Base-by-base conservation (phyloP, 352 stramenopile genomes). In the Lagenidium giganteum region DNA sequence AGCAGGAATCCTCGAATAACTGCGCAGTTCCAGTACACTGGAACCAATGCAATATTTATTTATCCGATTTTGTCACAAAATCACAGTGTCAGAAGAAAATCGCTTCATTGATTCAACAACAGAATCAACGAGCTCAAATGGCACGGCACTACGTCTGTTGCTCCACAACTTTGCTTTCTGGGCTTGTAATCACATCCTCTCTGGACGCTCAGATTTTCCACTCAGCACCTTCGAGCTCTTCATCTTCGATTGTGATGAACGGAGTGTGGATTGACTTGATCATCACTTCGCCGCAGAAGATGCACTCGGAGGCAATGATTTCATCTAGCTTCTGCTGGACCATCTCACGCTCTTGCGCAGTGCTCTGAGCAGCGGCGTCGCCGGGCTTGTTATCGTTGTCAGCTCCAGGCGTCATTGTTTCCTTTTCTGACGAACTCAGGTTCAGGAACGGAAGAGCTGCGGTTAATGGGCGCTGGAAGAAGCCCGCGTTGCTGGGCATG, bases 231-330 rank as follows among this genome's bases (percentile, higher is more conserved):
- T 95, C 83, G 9, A 63, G 64, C 25, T 60, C 57, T 32, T 95
- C 78, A 49, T 97, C 87, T 37, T 96, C 82, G 9, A 78, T 64
- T 17, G 80, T 85, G 59, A 98, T 93, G 47, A 98, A 95, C 21
- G 90, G 86, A 49, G 80, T 62, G 53, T 95, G 82, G 50, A 98
- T 94, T 34, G 87, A 97, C 61, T 96, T 91, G 60, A 98, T 96
- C 92, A 98, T 98, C 16, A 96, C 83, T 56, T 97, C 87, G 30
- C 92, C 90, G 54, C 92, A 98, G 50, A 97, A 94, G 54, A 96
- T 86, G 57, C 92, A 98, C 64, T 97, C 92, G 32, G 87, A 95
- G 20, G 92, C 90, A 26, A 98, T 84, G 58, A 96, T 96, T 37
- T 95, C 86, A 54, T 98, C 90, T 26, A 98, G 61, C 62, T 97